These are phyloP conservation scores for Pythium pectinolyticum DNA, from an alignment of 352 stramenopile species.

Conservation along the genomic window DNA sequence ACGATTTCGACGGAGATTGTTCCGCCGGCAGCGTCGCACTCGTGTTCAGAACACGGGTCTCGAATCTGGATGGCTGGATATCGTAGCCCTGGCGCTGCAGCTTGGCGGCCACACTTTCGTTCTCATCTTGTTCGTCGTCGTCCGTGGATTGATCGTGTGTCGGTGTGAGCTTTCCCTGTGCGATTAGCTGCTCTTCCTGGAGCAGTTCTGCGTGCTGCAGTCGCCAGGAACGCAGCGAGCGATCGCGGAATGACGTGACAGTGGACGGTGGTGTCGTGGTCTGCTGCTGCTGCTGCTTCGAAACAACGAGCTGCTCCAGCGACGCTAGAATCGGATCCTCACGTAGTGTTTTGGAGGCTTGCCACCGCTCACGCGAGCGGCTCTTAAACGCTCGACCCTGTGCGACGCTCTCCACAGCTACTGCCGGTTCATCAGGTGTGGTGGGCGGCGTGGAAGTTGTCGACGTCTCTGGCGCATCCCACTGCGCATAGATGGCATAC, in stretches of 20 bases:
- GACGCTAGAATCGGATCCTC: constrained; percentile 43
- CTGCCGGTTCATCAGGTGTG: background rate
- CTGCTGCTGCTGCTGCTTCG: constrained; percentile 24
- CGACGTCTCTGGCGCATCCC: constrained; percentile 11
- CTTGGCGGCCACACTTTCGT: constrained; percentile 39
- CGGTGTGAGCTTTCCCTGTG: constrained; percentile 17
- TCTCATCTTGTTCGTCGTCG: constrained; percentile 24
- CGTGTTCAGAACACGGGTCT: background rate
- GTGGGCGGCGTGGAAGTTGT: background rate
- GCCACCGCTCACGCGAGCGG: constrained; percentile 45
- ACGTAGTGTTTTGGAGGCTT: constrained; percentile 45
- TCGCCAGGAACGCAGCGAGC: constrained; percentile 65
- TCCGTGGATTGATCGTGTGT: background rate
- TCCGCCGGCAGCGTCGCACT: background rate
- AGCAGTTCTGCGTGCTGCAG: constrained; percentile 48
- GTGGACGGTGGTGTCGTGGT: background rate
- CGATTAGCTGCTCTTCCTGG: constrained; percentile 20
- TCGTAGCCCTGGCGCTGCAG: constrained; percentile 58
- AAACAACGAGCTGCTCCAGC: constrained; percentile 34
- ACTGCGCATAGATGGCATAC: constrained; percentile 14
- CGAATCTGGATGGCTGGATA: constrained; percentile 19
- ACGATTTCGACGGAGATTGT: constrained; percentile 27
- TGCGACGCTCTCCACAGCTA: constrained; percentile 36
- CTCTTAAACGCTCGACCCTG: constrained; percentile 48
- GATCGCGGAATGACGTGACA: constrained; percentile 42